Evolutionary conservation across 1,284 basidiomycete species (phyloP), one percentile per base, ranked within the genome.

Genomic region (Naganishia liquefaciens): DNA sequence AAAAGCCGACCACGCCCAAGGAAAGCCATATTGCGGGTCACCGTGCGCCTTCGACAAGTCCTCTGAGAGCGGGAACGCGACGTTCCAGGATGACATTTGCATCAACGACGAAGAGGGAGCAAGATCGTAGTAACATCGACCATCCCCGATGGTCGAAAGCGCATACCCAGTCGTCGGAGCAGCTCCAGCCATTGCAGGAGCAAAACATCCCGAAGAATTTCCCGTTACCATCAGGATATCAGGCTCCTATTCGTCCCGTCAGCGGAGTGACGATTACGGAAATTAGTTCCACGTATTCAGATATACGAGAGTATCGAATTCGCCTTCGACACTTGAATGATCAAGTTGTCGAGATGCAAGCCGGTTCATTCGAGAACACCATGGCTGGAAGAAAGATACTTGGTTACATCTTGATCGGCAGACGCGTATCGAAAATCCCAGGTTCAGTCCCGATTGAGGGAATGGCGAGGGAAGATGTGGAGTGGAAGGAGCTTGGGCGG

Each of bases 351-450:
- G 84, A 86, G 7, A 82, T 83, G 13, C 90, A 91, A 75, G 80
- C 81, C 53, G 81, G 84, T 42, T 69, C 83, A 57, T 90, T 88
- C 70, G 84, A 83, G 54, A 84, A 87, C 67, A 88, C 90, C 62
- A 87, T 87, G 9, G 84, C 85, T 52, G 88, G 89, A 4, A 57
- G 65, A 4, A 80, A 80, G 25, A 83, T 89, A 68, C 86, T 86
- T 69, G 89, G 90, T 0, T 91, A 88, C 88, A 74, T 92, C 49
- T 76, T 91, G 70, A 82, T 90, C 39, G 89, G 89, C 3, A 81
- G 84, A 25, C 88, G 88, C 0, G 73, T 90, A 63, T 76, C 84
- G 58, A 83, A 83, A 69, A 75, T 91, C n/a, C 85, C 84, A 15
- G 84, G 84, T 1, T 78, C 88, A 4, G 79, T 88, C 72, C 76